A percentile compares a stretch with the other conserved stretches of the same genome.
Conservation (phyloP, 805 yeast genomes). For the Monosporozyma siamensis region DNA sequence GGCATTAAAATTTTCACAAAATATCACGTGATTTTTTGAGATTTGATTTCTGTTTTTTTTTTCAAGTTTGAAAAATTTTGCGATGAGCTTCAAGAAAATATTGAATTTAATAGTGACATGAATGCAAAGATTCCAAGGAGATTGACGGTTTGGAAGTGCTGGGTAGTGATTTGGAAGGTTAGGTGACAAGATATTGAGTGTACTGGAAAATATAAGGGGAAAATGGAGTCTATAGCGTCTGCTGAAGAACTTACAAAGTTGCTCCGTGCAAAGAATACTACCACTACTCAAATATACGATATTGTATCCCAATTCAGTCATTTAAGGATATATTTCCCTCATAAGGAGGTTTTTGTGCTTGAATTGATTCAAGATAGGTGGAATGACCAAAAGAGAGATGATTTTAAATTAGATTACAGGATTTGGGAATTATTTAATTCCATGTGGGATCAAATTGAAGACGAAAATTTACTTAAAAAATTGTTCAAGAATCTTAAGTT, state of each 20-base stretch:
- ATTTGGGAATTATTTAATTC: constrained; percentile 45
- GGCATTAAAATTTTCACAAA: neutral
- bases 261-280: constrained; percentile 45
- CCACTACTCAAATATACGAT: constrained; percentile 35
- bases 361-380: constrained; percentile 54
- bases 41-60: neutral
- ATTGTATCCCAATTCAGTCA: constrained; percentile 30
- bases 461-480: constrained; percentile 30
- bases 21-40: neutral
- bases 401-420: constrained; percentile 35
- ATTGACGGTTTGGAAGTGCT: too few relatives aligned
- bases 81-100: constrained; percentile 3
- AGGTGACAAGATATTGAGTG: too few relatives aligned
- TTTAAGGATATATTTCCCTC: constrained; percentile 42
- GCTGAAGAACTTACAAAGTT: constrained; percentile 48
- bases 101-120: too few relatives aligned
- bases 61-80: constrained; percentile 1
- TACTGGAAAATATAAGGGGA: too few relatives aligned
- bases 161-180: too few relatives aligned
- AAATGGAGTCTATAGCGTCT: constrained; percentile 16
- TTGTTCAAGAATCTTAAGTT: constrained; percentile 36
- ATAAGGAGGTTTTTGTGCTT: constrained; percentile 43
- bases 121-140: too few relatives aligned
- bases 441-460: constrained; percentile 31
- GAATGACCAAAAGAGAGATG: constrained; percentile 36